Evolutionary conservation across 345 rosid species (phyloP).

Genomic region (Salix udensis): DNA sequence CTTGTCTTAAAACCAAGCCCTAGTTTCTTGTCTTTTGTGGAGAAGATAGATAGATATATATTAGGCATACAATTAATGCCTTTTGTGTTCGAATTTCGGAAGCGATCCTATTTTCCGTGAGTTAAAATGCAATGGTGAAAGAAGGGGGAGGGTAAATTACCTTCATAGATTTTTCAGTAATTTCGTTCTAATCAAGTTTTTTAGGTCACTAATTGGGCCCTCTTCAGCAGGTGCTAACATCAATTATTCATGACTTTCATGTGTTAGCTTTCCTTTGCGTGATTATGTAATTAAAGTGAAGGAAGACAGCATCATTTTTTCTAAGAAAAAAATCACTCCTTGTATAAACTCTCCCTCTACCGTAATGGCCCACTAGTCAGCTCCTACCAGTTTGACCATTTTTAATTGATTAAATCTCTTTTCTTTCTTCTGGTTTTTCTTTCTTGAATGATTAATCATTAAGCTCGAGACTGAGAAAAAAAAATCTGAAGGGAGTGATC

Average conservation of each 20-base stretch:
- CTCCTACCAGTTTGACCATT: slow-evolving; percentile 13
- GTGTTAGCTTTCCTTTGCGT: not conserved
- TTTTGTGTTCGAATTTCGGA: not conserved
- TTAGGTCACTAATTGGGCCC: not conserved
- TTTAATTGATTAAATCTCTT: not conserved
- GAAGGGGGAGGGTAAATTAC: not conserved
- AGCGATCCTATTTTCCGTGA: no score
- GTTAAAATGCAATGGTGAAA: not conserved
- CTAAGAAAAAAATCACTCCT: slow-evolving; percentile 13
- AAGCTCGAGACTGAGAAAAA: not conserved
- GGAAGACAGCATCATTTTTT: slow-evolving; percentile 47
- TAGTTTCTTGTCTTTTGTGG: not conserved
- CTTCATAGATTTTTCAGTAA: not conserved
- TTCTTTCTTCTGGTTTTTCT: no score
- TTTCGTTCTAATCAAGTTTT: not conserved
- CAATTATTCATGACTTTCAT: slow-evolving; percentile 17
- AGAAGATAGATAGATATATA: not conserved
- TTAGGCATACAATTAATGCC: not conserved
- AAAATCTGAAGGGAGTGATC: not conserved
- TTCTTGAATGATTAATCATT: slow-evolving; percentile 2
- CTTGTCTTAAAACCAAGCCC: not conserved
- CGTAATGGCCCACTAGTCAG: slow-evolving; percentile 19
- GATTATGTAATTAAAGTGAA: slow-evolving; percentile 13
- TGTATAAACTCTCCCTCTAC: not conserved
- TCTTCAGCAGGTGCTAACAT: not conserved